A percentile compares a stretch with the other conserved stretches of the same genome.
Evolutionary conservation across 768 basidiomycete species (phyloP).

Genomic region (Pleurotus sapidus): DNA sequence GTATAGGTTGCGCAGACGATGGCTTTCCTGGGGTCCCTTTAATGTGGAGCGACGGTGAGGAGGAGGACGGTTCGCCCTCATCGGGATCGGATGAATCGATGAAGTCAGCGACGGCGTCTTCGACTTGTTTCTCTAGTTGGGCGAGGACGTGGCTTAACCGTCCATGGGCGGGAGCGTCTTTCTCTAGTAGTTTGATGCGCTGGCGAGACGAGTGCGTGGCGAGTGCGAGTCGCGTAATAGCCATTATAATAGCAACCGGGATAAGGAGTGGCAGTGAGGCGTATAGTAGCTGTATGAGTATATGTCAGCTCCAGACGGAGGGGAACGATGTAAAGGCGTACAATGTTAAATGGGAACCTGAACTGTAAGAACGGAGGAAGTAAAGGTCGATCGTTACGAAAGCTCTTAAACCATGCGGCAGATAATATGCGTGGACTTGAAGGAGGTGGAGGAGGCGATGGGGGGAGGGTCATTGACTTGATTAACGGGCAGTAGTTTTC

Average conservation of each 20-base stretch:
- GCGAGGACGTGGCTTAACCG: slow-evolving; percentile 57
- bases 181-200: slow-evolving; percentile 65
- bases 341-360: slow-evolving; percentile 69
- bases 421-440: slow-evolving; percentile 39
- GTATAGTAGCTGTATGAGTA: slow-evolving; percentile 43
- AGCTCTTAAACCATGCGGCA: slow-evolving; percentile 39
- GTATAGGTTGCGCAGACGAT: slow-evolving; percentile 35
- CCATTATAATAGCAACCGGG: slow-evolving; percentile 53
- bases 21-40: neutral
- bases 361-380: slow-evolving; percentile 60
- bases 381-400: slow-evolving; percentile 37
- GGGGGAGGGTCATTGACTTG: slow-evolving; percentile 45
- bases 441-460: slow-evolving; percentile 35
- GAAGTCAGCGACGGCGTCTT: slow-evolving; percentile 58
- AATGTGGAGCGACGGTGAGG: neutral
- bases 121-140: slow-evolving; percentile 57
- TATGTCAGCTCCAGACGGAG: slow-evolving; percentile 1
- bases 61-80: neutral
- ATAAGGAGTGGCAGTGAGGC: slow-evolving; percentile 61
- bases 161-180: slow-evolving; percentile 42
- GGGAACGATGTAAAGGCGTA: slow-evolving; percentile 29
- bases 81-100: slow-evolving; percentile 42
- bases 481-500: slow-evolving; percentile 58
- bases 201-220: slow-evolving; percentile 57
- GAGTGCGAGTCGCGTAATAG: slow-evolving; percentile 54